phyloP scores from a whole-genome alignment of 2,329 filamentous ascomycete species.

The Claviceps arundinis region DNA sequence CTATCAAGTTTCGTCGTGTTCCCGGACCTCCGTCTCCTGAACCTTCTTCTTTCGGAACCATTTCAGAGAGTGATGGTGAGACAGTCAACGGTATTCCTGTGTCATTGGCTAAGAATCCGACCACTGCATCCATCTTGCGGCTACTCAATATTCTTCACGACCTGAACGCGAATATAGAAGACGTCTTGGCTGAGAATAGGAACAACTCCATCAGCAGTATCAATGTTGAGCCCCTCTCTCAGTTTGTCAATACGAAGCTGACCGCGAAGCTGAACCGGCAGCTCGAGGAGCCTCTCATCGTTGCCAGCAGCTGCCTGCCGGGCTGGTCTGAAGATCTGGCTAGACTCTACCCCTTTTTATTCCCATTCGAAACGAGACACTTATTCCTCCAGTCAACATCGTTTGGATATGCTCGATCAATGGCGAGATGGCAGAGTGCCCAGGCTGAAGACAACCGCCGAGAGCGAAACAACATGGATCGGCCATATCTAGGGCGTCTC shows the following conservation, averaged over 20 bases:
- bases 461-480: conserved; percentile 80
- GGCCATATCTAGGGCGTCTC: conserved; percentile 78
- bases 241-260: conserved; percentile 97
- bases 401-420: conserved; percentile 93
- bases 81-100: conserved; percentile 53
- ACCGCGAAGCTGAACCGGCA: conserved; percentile 96
- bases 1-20: conserved; percentile 83
- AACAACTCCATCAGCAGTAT: conserved; percentile 55
- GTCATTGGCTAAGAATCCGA: conserved; percentile 71
- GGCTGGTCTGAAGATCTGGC: conserved; percentile 94
- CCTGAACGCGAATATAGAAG: conserved; percentile 84
- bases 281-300: conserved; percentile 88
- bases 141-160: conserved; percentile 84
- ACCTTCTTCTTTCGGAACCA: conserved; percentile 43
- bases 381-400: conserved; percentile 96
- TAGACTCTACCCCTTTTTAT: conserved; percentile 87
- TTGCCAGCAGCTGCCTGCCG: conserved; percentile 90
- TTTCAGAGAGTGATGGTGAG: conserved; percentile 34
- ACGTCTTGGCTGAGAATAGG: conserved; percentile 64
- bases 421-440: conserved; percentile 93
- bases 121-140: conserved; percentile 75
- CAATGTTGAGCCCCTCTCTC: conserved; percentile 70
- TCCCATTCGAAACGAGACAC: conserved; percentile 94
- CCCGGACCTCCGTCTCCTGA: conserved; percentile 69
- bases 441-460: conserved; percentile 66